Conservation (phyloP, 805 yeast genomes). For the Martiniozyma abietophila region DNA sequence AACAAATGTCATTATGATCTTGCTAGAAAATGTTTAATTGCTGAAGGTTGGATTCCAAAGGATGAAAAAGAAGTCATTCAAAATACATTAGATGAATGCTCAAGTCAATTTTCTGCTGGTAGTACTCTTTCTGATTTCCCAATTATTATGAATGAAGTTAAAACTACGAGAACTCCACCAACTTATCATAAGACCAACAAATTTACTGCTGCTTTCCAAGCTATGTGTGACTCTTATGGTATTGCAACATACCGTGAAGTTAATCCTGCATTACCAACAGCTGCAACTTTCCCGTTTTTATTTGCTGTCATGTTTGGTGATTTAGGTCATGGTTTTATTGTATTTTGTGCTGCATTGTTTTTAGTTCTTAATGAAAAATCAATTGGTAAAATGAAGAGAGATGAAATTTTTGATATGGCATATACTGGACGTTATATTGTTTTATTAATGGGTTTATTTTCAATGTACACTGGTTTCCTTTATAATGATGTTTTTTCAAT, state of each 20-base stretch:
- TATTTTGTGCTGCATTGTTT: slow-evolving; percentile 61
- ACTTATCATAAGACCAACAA: slow-evolving; percentile 92
- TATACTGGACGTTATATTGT: slow-evolving; percentile 86
- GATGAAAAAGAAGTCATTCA: slow-evolving; percentile 41
- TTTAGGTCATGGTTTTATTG: slow-evolving; percentile 86
- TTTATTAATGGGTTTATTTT: slow-evolving; percentile 85
- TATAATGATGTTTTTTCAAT: slow-evolving; percentile 92
- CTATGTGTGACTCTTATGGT: slow-evolving; percentile 93
- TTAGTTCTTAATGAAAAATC: slow-evolving; percentile 68
- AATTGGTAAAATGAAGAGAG: slow-evolving; percentile 62
- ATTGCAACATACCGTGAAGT: slow-evolving; percentile 89
- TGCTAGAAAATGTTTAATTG: slow-evolving; percentile 55
- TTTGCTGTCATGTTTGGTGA: slow-evolving; percentile 99
- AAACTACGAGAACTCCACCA: slow-evolving; percentile 84
- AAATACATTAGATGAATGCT: slow-evolving; percentile 33
- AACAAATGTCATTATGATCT: slow-evolving; percentile 62
- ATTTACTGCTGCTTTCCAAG: slow-evolving; percentile 87
- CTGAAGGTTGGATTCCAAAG: slow-evolving; percentile 69
- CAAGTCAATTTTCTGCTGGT: slow-evolving; percentile 17
- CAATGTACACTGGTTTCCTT: slow-evolving; percentile 89
- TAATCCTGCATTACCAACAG: slow-evolving; percentile 91
- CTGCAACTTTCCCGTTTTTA: slow-evolving; percentile 95
- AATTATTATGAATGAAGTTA: slow-evolving; percentile 40
- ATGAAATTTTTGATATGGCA: slow-evolving; percentile 96
- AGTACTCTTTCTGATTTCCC: slow-evolving; percentile 18